Evolutionary conservation across 2,329 filamentous ascomycete species (phyloP).

Genomic region (Ophiostoma novo-ulmi): DNA sequence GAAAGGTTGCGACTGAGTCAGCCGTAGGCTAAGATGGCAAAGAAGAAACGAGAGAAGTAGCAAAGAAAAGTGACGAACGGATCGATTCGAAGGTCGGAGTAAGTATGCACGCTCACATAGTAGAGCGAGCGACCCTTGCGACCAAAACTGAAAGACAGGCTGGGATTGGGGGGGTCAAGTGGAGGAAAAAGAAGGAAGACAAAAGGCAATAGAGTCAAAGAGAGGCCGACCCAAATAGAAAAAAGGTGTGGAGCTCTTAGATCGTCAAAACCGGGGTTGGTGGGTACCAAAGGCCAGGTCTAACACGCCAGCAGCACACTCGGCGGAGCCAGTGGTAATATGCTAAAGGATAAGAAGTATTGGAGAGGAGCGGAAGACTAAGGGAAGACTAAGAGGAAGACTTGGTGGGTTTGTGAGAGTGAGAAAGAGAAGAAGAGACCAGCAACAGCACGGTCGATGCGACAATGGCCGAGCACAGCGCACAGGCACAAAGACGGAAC

Average conservation of each 20-base stretch:
- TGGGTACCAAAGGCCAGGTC: neutral
- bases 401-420: neutral
- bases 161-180: neutral
- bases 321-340: neutral
- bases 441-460: neutral
- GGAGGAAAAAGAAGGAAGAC: neutral
- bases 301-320: neutral
- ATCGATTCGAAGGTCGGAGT: neutral
- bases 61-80: neutral
- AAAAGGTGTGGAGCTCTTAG: slow-evolving; percentile 20
- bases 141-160: neutral
- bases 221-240: neutral
- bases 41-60: neutral
- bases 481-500: slow-evolving; percentile 10
- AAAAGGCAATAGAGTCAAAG: slow-evolving; percentile 8
- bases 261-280: slow-evolving; percentile 22
- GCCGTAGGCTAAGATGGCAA: neutral
- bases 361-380: neutral
- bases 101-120: neutral
- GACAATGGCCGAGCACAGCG: neutral
- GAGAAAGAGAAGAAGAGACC: neutral
- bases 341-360: neutral
- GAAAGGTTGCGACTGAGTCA: neutral
- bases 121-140: neutral
- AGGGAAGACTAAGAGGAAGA: neutral